Evolutionary conservation across 2,329 filamentous ascomycete species (phyloP).

Genomic region (Scleromitrula shiraiana): DNA sequence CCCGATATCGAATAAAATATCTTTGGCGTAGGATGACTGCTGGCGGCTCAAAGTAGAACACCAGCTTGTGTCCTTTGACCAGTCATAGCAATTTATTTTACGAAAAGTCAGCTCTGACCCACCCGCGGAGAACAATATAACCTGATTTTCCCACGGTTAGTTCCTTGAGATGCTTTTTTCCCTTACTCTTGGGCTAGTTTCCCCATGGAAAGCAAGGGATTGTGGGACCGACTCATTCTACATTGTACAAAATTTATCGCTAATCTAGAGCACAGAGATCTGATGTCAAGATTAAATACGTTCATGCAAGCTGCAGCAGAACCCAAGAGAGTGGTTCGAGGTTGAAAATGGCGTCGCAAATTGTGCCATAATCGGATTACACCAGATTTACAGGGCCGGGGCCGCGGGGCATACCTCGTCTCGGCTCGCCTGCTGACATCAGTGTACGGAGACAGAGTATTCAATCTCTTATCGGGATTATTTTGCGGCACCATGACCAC

Average conservation of each 20-base stretch:
- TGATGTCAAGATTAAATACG: neutral
- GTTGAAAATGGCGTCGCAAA: neutral
- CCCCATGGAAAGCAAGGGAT: constrained; percentile 3
- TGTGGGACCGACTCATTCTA: neutral
- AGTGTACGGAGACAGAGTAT: too few species aligned
- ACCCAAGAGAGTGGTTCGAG: neutral
- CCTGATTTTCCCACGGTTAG: constrained; percentile 6
- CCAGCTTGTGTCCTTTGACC: constrained; percentile 3
- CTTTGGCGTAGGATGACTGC: neutral
- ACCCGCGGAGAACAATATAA: neutral
- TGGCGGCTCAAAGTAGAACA: neutral
- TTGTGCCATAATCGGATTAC: neutral
- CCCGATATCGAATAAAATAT: neutral
- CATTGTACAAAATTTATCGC: too few species aligned
- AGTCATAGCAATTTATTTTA: constrained; percentile 8
- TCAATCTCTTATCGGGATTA: neutral
- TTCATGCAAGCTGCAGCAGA: neutral
- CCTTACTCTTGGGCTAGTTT: neutral
- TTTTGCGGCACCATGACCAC: neutral
- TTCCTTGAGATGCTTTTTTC: constrained; percentile 1
- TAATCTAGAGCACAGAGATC: neutral
- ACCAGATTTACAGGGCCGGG: neutral
- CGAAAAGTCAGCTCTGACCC: constrained; percentile 8
- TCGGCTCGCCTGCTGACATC: neutral
- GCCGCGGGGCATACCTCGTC: neutral